These are phyloP conservation scores for Trichocomaceae sp. DNA, from an alignment of 2,329 filamentous ascomycete genomes.

Conservation along the genomic window DNA sequence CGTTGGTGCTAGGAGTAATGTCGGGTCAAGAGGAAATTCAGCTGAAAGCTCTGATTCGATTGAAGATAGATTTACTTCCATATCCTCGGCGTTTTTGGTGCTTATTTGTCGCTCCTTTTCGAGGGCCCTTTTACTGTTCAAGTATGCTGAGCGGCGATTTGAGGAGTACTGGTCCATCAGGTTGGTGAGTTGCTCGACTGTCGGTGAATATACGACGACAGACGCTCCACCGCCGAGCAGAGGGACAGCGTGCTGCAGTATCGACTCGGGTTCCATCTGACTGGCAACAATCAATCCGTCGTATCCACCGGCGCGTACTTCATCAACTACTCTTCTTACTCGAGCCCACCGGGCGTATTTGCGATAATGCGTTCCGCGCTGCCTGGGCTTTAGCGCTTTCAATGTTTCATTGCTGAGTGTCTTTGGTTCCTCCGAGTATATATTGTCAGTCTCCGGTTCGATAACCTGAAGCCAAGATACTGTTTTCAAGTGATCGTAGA, in stretches of 20 bases:
- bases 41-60: conserved; percentile 31
- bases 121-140: conserved; percentile 31
- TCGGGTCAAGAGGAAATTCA: conserved; percentile 84
- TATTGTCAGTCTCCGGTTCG: conserved; percentile 65
- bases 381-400: conserved; percentile 68
- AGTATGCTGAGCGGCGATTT: conserved; percentile 67
- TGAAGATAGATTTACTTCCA: conserved; percentile 17
- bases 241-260: conserved; percentile 69
- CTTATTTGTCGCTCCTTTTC: conserved; percentile 13
- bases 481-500: conserved; percentile 72
- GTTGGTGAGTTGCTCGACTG: conserved; percentile 68
- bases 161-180: conserved; percentile 82
- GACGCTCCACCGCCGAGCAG: conserved; percentile 76
- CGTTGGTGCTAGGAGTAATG: conserved; percentile 68
- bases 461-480: conserved; percentile 90
- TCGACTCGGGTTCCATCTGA: conserved; percentile 69
- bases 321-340: conserved; percentile 64
- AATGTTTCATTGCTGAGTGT: conserved; percentile 55
- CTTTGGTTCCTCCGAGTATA: conserved; percentile 62
- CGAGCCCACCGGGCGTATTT: conserved; percentile 79
- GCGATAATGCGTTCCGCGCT: conserved; percentile 77
- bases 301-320: conserved; percentile 68
- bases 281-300: conserved; percentile 77
- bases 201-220: conserved; percentile 77
- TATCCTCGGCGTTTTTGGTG: conserved; percentile 25